Evolutionary conservation across 2,329 filamentous ascomycete genomes (phyloP).

Genomic region (Pseudocercospora pini-densiflorae): DNA sequence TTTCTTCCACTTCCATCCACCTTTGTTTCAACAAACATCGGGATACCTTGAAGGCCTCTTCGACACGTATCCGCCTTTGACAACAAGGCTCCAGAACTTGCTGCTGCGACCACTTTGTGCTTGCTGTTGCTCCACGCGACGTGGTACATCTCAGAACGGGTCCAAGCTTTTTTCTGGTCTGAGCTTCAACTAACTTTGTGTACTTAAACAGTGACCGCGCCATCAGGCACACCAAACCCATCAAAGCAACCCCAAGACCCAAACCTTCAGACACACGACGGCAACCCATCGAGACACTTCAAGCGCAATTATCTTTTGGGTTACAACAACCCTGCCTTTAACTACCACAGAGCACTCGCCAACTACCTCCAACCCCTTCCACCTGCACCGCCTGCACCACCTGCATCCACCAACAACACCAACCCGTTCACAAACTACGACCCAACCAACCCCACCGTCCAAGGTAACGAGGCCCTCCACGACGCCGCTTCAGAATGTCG

Average conservation of each 20-base stretch:
- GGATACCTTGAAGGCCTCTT: not conserved
- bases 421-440: not conserved
- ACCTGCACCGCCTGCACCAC: no score
- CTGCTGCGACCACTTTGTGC: not conserved
- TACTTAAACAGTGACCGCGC: not conserved
- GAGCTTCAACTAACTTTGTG: not conserved
- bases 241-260: not conserved
- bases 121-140: not conserved
- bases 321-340: no score
- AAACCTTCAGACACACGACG: not conserved
- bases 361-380: no score
- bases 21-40: not conserved
- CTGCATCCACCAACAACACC: no score
- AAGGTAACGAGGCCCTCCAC: not conserved
- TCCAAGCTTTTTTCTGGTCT: not conserved
- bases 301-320: not conserved
- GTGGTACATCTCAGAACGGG: conserved; percentile 2
- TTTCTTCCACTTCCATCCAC: not conserved
- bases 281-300: not conserved
- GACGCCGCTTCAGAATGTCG: not conserved
- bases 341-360: no score
- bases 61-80: not conserved
- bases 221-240: not conserved
- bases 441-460: not conserved
- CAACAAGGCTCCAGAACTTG: not conserved